Conservation (phyloP, 192 early-diverging fungal species). For the Coemansia sp. region DNA sequence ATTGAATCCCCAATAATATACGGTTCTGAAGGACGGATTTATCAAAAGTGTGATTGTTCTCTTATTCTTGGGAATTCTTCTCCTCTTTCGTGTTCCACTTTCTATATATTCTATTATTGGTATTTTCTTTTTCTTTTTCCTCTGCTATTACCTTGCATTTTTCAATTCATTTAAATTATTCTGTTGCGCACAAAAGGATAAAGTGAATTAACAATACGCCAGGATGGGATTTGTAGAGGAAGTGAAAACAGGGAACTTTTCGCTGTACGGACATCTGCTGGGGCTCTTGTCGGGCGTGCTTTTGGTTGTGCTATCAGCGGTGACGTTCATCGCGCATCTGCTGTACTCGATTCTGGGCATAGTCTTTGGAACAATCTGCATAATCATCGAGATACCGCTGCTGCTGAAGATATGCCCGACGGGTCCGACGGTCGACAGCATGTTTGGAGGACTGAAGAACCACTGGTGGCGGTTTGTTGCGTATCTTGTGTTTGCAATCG, state of each 20-base stretch:
- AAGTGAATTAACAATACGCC: not conserved
- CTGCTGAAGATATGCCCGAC: slow-evolving; percentile 47
- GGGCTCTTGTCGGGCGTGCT: slow-evolving; percentile 51
- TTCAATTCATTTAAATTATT: not conserved
- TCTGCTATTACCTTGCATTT: slow-evolving; percentile 7
- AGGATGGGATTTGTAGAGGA: slow-evolving; percentile 51
- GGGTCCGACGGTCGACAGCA: slow-evolving; percentile 36
- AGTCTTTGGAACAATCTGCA: slow-evolving; percentile 50
- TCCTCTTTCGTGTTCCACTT: not conserved
- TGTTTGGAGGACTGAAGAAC: slow-evolving; percentile 42
- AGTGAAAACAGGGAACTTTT: slow-evolving; percentile 48
- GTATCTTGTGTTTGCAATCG: slow-evolving; percentile 49
- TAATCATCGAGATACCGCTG: slow-evolving; percentile 43
- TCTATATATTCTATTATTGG: not conserved
- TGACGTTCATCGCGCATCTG: slow-evolving; percentile 46
- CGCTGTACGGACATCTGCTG: slow-evolving; percentile 45
- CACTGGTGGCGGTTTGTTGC: slow-evolving; percentile 53
- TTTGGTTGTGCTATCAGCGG: slow-evolving; percentile 48
- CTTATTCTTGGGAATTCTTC: not conserved
- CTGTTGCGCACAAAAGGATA: not conserved
- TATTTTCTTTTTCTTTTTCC: not conserved
- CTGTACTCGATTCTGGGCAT: slow-evolving; percentile 55
- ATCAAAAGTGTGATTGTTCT: too few relatives aligned
- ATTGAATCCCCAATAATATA: too few relatives aligned
- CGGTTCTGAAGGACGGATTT: too few relatives aligned